Base-by-base conservation (phyloP, 1,139 yeast species). In the Taphrina communis region DNA sequence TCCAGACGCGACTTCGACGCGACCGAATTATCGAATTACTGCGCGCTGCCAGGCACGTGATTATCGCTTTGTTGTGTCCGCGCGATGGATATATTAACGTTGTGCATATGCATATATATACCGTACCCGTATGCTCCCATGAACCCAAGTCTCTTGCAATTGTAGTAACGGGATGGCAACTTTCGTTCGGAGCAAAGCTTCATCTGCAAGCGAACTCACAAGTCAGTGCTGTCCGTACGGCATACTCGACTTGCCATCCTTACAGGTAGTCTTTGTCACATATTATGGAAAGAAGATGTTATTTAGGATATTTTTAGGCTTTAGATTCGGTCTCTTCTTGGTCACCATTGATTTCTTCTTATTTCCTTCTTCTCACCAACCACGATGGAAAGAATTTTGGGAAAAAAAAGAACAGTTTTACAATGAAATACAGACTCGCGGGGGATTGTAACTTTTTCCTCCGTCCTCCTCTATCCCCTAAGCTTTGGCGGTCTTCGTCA, bases 341-440 rank as follows among this genome's bases (percentile, higher is more conserved):
- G 19, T 44, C 48, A 44, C n/a, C 48, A 44, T 44, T 44, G 48
- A 44, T 44, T 4, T 25, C 31, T 25, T 25, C 31, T 44, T n/a
- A n/a, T 7, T 44, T 44, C 42, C 48, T 25, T 25, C 19, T 44
- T 25, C 19, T 44, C 48, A 44, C 48, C 48, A 44, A 44, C 48
- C 48, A 44, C 31, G 31, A 25, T 25, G 2, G 31, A 25, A 25
- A 25, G 31, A 12, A 44, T 12, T 44, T 17, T 17, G 17, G 48
- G n/a, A 44, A 17, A 44, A 11, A 12, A 17, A 6, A 44, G 8
- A 17, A 14, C 17, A 44, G 12, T 44, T 44, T 44, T 44, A 44
- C 48, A 44, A 44, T 44, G 48, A 44, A 44, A 44, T 44, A 44
- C 48, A 44, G 48, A 44, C 48, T 44, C 19, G 48, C n/a, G 48